Evolutionary conservation across 495 filamentous ascomycete genomes (phyloP).

Genomic region (Cercophora sp.): DNA sequence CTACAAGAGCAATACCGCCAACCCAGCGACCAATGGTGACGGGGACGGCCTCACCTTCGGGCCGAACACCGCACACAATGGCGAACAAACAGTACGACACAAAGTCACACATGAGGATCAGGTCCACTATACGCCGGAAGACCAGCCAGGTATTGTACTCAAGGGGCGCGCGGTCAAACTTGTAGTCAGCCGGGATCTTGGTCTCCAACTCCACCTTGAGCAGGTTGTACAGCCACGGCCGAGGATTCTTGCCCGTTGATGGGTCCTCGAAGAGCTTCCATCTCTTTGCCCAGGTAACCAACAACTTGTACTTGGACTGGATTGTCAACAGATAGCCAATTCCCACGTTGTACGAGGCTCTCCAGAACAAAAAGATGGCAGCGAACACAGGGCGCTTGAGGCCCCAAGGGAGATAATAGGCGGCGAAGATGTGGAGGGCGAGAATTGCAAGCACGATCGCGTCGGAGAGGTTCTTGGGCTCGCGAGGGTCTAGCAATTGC

Average conservation of each 20-base stretch:
- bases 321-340: constrained; percentile 85
- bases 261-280: constrained; percentile 83
- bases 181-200: constrained; percentile 91
- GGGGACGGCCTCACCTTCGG: constrained; percentile 61
- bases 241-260: constrained; percentile 70
- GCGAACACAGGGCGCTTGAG: constrained; percentile 73
- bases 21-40: constrained; percentile 75
- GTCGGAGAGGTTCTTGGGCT: constrained; percentile 93
- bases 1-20: constrained; percentile 73
- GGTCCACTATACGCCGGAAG: constrained; percentile 88
- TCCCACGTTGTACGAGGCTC: constrained; percentile 84
- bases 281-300: constrained; percentile 85
- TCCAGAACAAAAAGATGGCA: constrained; percentile 84
- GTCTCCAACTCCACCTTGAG: constrained; percentile 87
- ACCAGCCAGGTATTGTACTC: constrained; percentile 99
- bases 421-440: constrained; percentile 63
- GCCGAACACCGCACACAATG: constrained; percentile 75
- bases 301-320: constrained; percentile 81
- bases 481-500: constrained; percentile 87
- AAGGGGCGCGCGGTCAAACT: constrained; percentile 85
- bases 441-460: constrained; percentile 76
- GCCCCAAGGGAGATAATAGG: constrained; percentile 64
- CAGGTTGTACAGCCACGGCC: constrained; percentile 73
- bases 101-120: constrained; percentile 98
- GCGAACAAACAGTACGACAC: constrained; percentile 94